Evolutionary conservation across 805 yeast species (phyloP), one percentile per base, ranked within the genome.

Genomic region (Geotrichum ghanense): DNA sequence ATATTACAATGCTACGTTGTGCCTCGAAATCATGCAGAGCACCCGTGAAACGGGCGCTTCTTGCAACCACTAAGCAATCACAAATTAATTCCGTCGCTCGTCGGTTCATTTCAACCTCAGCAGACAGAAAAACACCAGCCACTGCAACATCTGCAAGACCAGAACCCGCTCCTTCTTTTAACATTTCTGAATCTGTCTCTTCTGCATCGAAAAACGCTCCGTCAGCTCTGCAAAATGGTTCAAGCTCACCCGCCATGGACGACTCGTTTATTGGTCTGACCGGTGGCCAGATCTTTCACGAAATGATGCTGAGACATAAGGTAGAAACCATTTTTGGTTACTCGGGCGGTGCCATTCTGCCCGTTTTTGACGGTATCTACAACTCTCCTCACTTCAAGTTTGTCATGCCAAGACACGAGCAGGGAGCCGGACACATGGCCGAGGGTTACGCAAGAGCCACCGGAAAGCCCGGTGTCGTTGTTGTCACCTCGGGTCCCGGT

Each of bases 381-480:
- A 83, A 90, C 70, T 84, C 95, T 19, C 79, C 81, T 48, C 78
- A 83, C 60, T 90, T 92, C 74, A 78, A 81, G 56, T 92, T 92
- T 62, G 85, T 92, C 48, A 71, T 92, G 53, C 98, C 98, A 43
- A 78, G 94, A 59, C 97, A 92, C 66, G 98, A 92, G 68, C 98
- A 92, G 69, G 98, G 98, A 64, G 98, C 97, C 16, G 98, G 98
- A 45, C 98, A 92, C 68, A 92, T 92, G 97, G 98, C 98, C 48
- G 97, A 92, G 70, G 98, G 98, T 50, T 92, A 92, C 57, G 97
- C 98, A 48, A 76, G 95, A 56, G 98, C 95, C 37, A 69, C 79
- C 17, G 98, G 97, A 50, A 92, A 86, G 67, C 94, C 97, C 12
- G 98, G 98, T 70, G 95, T 92, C 53, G 97, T 92, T 44, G 72